phyloP scores from a whole-genome alignment of 1,139 yeast genomes.

The Torulaspora globosa region DNA sequence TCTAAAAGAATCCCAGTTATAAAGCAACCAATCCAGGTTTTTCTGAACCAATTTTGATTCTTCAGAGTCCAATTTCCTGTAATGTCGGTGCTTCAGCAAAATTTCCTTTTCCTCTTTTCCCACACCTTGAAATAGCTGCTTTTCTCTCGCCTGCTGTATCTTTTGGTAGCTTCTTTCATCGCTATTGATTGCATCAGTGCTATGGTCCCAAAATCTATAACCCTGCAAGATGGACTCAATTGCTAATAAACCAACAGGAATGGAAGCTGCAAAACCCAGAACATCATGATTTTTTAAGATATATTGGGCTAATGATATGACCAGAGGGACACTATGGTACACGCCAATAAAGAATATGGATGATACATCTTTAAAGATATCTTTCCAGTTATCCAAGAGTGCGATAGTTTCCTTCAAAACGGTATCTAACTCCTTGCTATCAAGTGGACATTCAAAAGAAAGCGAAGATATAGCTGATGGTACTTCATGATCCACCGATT shows the following conservation, averaged over 20 bases:
- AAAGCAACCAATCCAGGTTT: conserved; percentile 32
- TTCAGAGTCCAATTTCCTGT: conserved; percentile 24
- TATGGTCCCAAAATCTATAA: conserved; percentile 37
- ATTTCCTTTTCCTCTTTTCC: conserved; percentile 28
- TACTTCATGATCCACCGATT: conserved; percentile 21
- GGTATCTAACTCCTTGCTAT: conserved; percentile 20
- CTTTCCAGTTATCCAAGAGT: conserved; percentile 29
- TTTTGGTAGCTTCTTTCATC: conserved; percentile 26
- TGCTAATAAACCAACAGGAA: conserved; percentile 29
- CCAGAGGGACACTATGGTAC: conserved; percentile 35
- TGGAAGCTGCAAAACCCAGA: conserved; percentile 17
- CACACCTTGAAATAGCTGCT: conserved; percentile 31
- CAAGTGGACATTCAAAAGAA: conserved; percentile 32
- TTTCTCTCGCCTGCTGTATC: conserved; percentile 31
- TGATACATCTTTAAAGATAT: conserved; percentile 26
- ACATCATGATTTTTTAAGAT: conserved; percentile 20
- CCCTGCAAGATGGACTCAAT: conserved; percentile 35
- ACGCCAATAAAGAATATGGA: conserved; percentile 32
- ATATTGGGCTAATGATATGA: conserved; percentile 24
- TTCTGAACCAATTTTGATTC: conserved; percentile 27
- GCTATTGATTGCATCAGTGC: conserved; percentile 23
- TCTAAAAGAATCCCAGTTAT: conserved; percentile 27
- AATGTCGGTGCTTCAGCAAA: conserved; percentile 25
- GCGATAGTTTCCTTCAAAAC: conserved; percentile 26
- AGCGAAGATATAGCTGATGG: conserved; percentile 23